Evolutionary conservation across 2,329 filamentous ascomycete species (phyloP).

Genomic region (Penicillium vulpinum): DNA sequence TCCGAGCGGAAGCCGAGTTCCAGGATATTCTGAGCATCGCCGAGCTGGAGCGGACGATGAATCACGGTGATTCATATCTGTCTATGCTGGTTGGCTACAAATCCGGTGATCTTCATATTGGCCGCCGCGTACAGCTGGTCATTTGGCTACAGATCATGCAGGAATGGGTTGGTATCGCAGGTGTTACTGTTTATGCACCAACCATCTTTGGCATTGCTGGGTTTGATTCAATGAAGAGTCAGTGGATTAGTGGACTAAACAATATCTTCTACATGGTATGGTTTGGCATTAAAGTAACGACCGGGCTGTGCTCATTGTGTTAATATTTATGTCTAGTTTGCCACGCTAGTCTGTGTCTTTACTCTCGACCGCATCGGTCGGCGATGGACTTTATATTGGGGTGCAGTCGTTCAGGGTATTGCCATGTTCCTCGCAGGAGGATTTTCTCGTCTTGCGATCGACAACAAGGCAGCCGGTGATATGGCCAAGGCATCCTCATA

Average conservation of each 20-base stretch:
- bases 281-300: not conserved
- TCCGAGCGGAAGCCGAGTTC: constrained; percentile 63
- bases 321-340: constrained; percentile 48
- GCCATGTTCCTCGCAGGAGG: constrained; percentile 68
- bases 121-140: constrained; percentile 66
- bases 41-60: constrained; percentile 59
- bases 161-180: constrained; percentile 69
- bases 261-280: constrained; percentile 58
- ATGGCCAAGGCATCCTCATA: constrained; percentile 51
- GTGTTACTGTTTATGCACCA: constrained; percentile 62
- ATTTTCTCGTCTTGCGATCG: constrained; percentile 57
- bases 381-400: constrained; percentile 70
- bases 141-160: constrained; percentile 72
- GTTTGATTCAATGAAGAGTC: constrained; percentile 59
- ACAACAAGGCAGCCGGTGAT: constrained; percentile 50
- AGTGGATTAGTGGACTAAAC: constrained; percentile 63
- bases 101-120: constrained; percentile 65
- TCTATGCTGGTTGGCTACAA: constrained; percentile 68
- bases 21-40: constrained; percentile 67
- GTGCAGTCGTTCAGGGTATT: constrained; percentile 62
- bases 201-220: constrained; percentile 68
- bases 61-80: constrained; percentile 57
- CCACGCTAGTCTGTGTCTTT: constrained; percentile 68
- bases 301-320: not conserved
- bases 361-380: constrained; percentile 69